Evolutionary conservation across 1,139 yeast genomes (phyloP), one percentile per base, ranked within the genome.

Genomic region (Kodamaea plutei): DNA sequence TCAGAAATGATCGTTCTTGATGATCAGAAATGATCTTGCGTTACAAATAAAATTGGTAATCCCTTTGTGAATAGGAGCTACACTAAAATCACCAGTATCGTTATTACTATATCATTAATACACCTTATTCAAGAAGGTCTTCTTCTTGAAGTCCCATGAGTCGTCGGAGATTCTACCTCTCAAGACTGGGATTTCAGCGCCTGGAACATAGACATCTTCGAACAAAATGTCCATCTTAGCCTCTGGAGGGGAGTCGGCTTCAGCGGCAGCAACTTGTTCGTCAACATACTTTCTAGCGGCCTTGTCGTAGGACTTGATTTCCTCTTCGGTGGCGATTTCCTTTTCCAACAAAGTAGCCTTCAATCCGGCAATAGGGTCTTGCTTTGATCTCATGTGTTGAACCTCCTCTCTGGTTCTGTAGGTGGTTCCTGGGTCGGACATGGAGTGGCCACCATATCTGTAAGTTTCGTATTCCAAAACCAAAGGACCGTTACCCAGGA

Each of bases 401-500:
- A 91, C 94, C 73, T 91, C 98, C 71, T 91, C 98, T 73, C 98
- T 88, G 58, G 98, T 91, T 78, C 97, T 82, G 80, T 91, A 91
- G 47, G 97, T 89, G 62, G 97, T 91, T 76, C 97, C 97, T 54
- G 97, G 97, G 67, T 91, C 97, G 48, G 96, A 89, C 97, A 91
- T 91, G 50, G 98, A 91, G 78, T 91, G 98, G 61, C 98, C 98
- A 73, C 98, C 97, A 64, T 91, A 91, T 76, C 98, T 83, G 72
- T 91, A 91, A 49, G 98, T 91, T 72, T 89, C 96, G 66, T 84
- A 91, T 73, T 91, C 98, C 52, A 91, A 60, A 36, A 91, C 96
- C 50, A 91, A 69, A 44, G 98, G 98, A 40, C 98, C 98, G 56
- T 91, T 91, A 54, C 96, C 96, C 41, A 80, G 70, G 38, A 84